Evolutionary conservation across 495 filamentous ascomycete genomes (phyloP).

Genomic region (Xylaria intraflava): DNA sequence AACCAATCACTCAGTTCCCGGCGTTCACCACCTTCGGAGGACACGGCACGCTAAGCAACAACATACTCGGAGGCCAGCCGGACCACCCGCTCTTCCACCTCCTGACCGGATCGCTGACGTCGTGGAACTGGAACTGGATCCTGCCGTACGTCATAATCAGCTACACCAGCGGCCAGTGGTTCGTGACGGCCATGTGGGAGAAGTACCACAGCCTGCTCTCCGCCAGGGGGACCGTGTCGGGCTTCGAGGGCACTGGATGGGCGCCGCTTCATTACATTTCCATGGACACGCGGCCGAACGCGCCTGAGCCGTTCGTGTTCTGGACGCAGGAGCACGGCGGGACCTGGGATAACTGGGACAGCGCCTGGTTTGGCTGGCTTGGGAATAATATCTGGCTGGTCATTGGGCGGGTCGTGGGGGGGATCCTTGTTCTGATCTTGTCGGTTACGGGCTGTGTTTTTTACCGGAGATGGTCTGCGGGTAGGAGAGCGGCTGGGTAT

Average conservation of each 20-base stretch:
- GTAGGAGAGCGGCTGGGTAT: not conserved
- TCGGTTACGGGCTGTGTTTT: not conserved
- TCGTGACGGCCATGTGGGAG: conserved; percentile 75
- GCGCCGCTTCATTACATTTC: conserved; percentile 30
- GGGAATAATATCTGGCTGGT: not conserved
- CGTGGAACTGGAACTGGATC: conserved; percentile 67
- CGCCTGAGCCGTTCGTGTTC: conserved; percentile 32
- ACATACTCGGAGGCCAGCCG: conserved; percentile 74
- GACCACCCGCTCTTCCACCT: conserved; percentile 76
- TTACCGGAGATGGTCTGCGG: not conserved
- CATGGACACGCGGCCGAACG: conserved; percentile 35
- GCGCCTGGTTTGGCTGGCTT: conserved; percentile 2
- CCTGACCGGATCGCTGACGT: conserved; percentile 60
- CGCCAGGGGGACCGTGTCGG: conserved; percentile 2
- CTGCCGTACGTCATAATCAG: conserved; percentile 83
- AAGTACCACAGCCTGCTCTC: conserved; percentile 41
- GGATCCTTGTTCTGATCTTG: not conserved
- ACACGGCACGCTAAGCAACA: conserved; percentile 80
- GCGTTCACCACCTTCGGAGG: conserved; percentile 73
- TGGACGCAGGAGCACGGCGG: conserved; percentile 38
- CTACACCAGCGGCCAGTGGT: conserved; percentile 76
- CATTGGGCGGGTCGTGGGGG: not conserved
- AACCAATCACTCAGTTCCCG: conserved; percentile 72
- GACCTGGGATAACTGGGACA: conserved; percentile 42
- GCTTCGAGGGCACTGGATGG: conserved; percentile 1